phyloP scores from a whole-genome alignment of 306 rosid genomes.

The Trichosanthes cucumerina region DNA sequence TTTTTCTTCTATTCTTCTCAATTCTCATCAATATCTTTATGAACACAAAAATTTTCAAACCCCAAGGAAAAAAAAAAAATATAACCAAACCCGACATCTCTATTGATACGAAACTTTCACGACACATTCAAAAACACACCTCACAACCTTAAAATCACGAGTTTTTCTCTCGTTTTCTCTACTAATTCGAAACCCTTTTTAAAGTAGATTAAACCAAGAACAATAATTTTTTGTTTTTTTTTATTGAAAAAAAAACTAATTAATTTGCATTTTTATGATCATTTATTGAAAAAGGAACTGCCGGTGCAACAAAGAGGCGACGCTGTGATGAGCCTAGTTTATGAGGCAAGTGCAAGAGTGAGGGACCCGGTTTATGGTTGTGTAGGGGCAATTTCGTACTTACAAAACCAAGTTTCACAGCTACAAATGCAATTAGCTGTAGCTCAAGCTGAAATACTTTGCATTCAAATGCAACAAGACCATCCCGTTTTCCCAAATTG shows the following conservation, averaged over 20 bases:
- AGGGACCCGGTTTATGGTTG: slow-evolving; percentile 93
- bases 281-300: slow-evolving; percentile 43
- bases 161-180: neutral
- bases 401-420: slow-evolving; percentile 79
- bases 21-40: too few species aligned
- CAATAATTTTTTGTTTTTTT: neutral
- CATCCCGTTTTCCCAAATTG: slow-evolving; percentile 13
- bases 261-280: neutral
- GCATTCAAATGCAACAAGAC: slow-evolving; percentile 72
- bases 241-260: neutral
- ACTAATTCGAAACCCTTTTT: neutral
- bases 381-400: slow-evolving; percentile 68
- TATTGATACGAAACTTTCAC: too few species aligned
- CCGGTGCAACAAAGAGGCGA: slow-evolving; percentile 68
- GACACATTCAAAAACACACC: too few species aligned
- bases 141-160: too few species aligned
- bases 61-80: too few species aligned
- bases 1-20: too few species aligned
- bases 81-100: too few species aligned
- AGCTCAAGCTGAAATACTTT: slow-evolving; percentile 84
- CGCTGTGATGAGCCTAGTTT: slow-evolving; percentile 89
- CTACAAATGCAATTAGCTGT: slow-evolving; percentile 91
- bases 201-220: neutral
- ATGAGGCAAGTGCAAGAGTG: slow-evolving; percentile 87
- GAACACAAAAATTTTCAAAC: too few species aligned